These are phyloP conservation scores for Xylaria palmicola DNA, from an alignment of 495 filamentous ascomycete species.

Conservation along the genomic window DNA sequence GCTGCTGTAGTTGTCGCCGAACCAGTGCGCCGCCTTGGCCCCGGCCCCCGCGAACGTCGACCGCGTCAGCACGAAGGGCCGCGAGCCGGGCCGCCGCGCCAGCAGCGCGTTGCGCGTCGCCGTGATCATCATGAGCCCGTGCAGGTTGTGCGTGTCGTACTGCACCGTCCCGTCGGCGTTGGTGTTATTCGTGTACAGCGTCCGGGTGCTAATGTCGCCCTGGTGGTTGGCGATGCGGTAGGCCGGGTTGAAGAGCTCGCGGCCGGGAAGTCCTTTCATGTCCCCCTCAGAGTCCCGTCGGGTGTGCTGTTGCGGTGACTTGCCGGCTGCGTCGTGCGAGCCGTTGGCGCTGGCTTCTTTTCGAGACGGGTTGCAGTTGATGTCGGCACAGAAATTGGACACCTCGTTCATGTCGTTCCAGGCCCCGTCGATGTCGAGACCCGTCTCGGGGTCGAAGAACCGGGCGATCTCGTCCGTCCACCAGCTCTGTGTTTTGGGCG, in stretches of 20 bases:
- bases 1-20: constrained; percentile 75
- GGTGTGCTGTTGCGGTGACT: background rate
- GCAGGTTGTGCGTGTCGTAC: constrained; percentile 71
- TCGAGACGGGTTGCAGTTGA: constrained; percentile 63
- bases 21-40: constrained; percentile 76
- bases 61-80: constrained; percentile 79
- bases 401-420: constrained; percentile 91
- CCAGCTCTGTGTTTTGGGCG: constrained; percentile 59
- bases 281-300: constrained; percentile 31
- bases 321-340: constrained; percentile 52
- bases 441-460: constrained; percentile 64
- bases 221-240: constrained; percentile 68
- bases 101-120: constrained; percentile 65
- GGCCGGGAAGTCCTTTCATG: constrained; percentile 57
- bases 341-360: constrained; percentile 52
- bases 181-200: constrained; percentile 63
- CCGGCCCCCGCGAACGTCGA: constrained; percentile 82
- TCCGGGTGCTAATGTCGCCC: constrained; percentile 59
- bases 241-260: constrained; percentile 66
- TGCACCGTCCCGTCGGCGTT: constrained; percentile 59
- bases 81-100: constrained; percentile 59
- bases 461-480: constrained; percentile 69
- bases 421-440: constrained; percentile 77
- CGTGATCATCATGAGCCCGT: constrained; percentile 70
- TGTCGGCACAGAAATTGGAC: constrained; percentile 60